Evolutionary conservation across 257 asterid genomes (phyloP).

Genomic region (Voacanga thouarsii): DNA sequence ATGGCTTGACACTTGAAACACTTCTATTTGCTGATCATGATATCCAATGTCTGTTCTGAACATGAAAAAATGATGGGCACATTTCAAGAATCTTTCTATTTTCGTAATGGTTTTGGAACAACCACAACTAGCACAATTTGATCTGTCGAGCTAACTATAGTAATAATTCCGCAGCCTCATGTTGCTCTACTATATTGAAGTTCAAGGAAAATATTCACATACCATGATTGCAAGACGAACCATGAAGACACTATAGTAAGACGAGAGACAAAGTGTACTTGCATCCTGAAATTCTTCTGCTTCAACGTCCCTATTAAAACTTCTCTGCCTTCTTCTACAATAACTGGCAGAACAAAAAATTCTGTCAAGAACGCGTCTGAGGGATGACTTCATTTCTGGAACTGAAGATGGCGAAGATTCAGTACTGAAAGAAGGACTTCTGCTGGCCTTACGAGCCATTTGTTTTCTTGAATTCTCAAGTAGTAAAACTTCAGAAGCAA

Average conservation of each 20-base stretch:
- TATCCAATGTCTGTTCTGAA: background rate
- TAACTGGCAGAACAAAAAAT: slow-evolving; percentile 29
- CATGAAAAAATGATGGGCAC: background rate
- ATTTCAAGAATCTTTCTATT: slow-evolving; percentile 2
- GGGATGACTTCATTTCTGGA: slow-evolving; percentile 28
- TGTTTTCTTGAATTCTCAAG: slow-evolving; percentile 13
- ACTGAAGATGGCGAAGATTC: slow-evolving; percentile 27
- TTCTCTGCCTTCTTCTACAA: slow-evolving; percentile 26
- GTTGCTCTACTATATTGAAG: background rate
- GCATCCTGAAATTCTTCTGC: slow-evolving; percentile 60
- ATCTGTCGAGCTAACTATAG: background rate
- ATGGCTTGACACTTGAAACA: background rate
- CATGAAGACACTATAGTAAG: slow-evolving; percentile 74
- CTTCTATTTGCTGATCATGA: background rate
- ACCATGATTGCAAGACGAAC: slow-evolving; percentile 99
- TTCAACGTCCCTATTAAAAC: slow-evolving; percentile 52
- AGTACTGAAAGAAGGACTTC: slow-evolving; percentile 18
- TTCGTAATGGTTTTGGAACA: background rate
- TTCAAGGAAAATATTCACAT: background rate
- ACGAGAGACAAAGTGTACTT: slow-evolving; percentile 54
- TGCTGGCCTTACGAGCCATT: slow-evolving; percentile 16
- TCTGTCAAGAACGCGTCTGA: slow-evolving; percentile 16
- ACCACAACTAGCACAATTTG: background rate
- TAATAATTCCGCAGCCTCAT: background rate
- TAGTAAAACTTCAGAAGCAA: slow-evolving; percentile 9